Evolutionary conservation across 441 rosid genomes (phyloP), one percentile per base, ranked within the genome.

Genomic region (Pelargonium fulgidum): DNA sequence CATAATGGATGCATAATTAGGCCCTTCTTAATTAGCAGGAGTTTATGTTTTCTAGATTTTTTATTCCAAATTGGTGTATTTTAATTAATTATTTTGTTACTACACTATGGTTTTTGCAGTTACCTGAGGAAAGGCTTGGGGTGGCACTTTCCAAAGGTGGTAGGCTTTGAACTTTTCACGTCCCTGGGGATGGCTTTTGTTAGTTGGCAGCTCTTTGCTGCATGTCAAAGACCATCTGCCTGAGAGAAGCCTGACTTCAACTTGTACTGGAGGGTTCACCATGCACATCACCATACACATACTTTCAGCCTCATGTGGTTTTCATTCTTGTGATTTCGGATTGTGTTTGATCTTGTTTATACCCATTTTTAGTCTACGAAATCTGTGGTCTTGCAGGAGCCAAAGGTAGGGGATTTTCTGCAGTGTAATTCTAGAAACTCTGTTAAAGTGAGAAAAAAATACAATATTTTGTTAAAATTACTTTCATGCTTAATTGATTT

Each of bases 61-160:
- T 39, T 39, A 0, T 39, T 33, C 42, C 9, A 39, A 39, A 39
- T 7, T 39, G 42, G 42, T 39, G 42, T 39, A 39, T 39, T 39
- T 39, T 39, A 39, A 7, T 39, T 39, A 1, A 56, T 56, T 56
- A 52, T 4, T 9, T 52, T 50, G 19, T 13, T 50, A 6, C 61
- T 52, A 3, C 0, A 52, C 17, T 3, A 14, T 16, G 59, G 59
- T 10, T n/a, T 5, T 14, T 52, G 59, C 59, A 52, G 59, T 52
- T 52, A 52, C 16, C 22, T 52, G 59, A 52, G 59, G 59, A 52
- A 52, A 52, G 59, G 59, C 22, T 52, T 52, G 59, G 59, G 9
- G 0, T 52, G 59, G 59, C 59, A 52, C 59, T 52, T 52, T 14
- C 59, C 59, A 1, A 52, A 52, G 59, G 59, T 52, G 2, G 59